phyloP scores from a whole-genome alignment of 2,329 filamentous ascomycete genomes.

The Clarireedia sp. region DNA sequence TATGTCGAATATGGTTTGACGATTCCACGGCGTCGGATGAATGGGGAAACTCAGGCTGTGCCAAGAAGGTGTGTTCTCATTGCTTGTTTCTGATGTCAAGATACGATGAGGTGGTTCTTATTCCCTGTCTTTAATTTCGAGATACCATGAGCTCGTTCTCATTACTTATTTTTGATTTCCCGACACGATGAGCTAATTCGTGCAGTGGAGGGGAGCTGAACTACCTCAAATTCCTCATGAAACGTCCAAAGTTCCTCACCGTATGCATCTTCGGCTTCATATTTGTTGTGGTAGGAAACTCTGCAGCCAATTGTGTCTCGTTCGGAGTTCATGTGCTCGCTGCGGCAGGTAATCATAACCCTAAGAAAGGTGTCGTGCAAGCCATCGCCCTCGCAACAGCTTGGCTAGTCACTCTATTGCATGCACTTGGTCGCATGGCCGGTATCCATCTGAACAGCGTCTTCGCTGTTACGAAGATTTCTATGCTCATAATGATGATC shows the following conservation, averaged over 20 bases:
- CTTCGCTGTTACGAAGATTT: conserved; percentile 42
- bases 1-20: conserved; percentile 42
- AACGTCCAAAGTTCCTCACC: background rate
- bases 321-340: conserved; percentile 40
- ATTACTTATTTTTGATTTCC: too few relatives aligned
- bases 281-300: conserved; percentile 37
- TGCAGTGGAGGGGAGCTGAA: conserved; percentile 38
- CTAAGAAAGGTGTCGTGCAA: conserved; percentile 32
- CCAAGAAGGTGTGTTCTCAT: conserved; percentile 30
- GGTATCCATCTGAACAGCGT: conserved; percentile 44
- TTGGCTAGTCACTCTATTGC: conserved; percentile 39
- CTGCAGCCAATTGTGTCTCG: conserved; percentile 42
- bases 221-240: conserved; percentile 24
- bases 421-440: conserved; percentile 38
- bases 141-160: too few relatives aligned
- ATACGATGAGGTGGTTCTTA: too few relatives aligned
- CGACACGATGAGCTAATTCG: background rate
- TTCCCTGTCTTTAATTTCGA: too few relatives aligned
- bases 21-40: conserved; percentile 35
- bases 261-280: conserved; percentile 35
- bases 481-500: conserved; percentile 41
- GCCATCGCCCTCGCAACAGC: conserved; percentile 41
- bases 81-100: too few relatives aligned
- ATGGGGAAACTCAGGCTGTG: conserved; percentile 34
- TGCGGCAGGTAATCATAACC: conserved; percentile 27